These are phyloP conservation scores for Harringtonia aguacate DNA, from an alignment of 2,329 filamentous ascomycete genomes.

Conservation along the genomic window DNA sequence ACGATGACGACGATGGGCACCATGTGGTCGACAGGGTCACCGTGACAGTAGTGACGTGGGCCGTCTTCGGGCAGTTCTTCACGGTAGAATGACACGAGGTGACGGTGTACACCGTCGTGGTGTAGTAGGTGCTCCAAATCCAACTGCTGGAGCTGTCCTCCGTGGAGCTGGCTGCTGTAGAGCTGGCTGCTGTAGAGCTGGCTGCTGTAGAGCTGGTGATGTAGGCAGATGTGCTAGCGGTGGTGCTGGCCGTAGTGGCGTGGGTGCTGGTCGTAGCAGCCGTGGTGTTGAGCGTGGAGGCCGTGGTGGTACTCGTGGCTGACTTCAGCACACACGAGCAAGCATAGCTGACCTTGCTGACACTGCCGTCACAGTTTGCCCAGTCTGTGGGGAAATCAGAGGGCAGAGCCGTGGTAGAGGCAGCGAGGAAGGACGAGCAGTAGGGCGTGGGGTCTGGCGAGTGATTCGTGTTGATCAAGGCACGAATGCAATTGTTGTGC, in stretches of 20 bases:
- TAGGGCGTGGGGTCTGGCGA: conserved; percentile 1
- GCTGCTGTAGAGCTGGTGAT: no score
- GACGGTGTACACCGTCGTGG: not conserved
- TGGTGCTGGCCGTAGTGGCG: no score
- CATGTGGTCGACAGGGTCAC: not conserved
- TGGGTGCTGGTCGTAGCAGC: no score
- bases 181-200: no score
- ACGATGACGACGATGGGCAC: not conserved
- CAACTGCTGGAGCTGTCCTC: no score
- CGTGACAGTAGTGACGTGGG: not conserved
- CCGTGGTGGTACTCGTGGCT: not conserved
- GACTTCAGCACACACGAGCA: conserved; percentile 6
- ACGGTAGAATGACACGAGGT: not conserved
- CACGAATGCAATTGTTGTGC: conserved; percentile 8
- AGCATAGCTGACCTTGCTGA: conserved; percentile 2
- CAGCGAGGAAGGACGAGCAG: conserved; percentile 5
- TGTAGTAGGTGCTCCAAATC: not conserved
- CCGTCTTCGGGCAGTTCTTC: not conserved
- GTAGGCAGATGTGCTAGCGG: no score
- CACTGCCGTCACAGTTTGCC: conserved; percentile 6
- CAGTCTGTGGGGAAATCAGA: conserved; percentile 4
- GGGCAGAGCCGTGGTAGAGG: not conserved
- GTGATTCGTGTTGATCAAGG: conserved; percentile 4
- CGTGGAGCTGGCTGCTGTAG: no score
- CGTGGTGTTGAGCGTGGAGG: not conserved